phyloP scores from a whole-genome alignment of 129 eudicot species.

The Helianthus tuberosus region DNA sequence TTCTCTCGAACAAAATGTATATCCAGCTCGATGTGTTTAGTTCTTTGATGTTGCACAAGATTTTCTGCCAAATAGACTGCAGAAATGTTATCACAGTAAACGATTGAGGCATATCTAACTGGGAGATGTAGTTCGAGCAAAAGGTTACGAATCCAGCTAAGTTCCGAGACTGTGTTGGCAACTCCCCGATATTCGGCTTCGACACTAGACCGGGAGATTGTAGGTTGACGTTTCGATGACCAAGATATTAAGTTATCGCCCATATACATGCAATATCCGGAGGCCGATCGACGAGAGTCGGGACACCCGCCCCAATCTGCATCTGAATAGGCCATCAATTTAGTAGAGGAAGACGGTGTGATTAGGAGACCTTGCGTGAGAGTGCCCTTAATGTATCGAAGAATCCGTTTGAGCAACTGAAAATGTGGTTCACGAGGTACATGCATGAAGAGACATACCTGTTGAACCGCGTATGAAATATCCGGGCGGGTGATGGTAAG shows the following conservation, averaged over 20 bases:
- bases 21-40: no score
- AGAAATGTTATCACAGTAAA: background rate
- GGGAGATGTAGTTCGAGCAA: background rate
- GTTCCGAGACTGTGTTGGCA: background rate
- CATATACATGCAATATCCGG: background rate
- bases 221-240: background rate
- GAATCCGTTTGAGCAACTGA: no score
- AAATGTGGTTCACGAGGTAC: no score
- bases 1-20: no score
- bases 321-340: background rate
- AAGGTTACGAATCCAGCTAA: background rate
- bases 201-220: background rate
- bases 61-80: background rate
- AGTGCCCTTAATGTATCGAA: no score
- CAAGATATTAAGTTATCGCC: no score
- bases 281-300: background rate
- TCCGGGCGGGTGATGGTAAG: no score
- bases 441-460: no score
- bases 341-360: background rate
- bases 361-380: no score
- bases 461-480: no score
- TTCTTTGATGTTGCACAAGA: background rate
- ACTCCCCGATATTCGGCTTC: background rate
- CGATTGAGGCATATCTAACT: background rate
- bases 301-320: background rate